Evolutionary conservation across 2,329 filamentous ascomycete species (phyloP).

Genomic region (Fusarium oligoseptatum): DNA sequence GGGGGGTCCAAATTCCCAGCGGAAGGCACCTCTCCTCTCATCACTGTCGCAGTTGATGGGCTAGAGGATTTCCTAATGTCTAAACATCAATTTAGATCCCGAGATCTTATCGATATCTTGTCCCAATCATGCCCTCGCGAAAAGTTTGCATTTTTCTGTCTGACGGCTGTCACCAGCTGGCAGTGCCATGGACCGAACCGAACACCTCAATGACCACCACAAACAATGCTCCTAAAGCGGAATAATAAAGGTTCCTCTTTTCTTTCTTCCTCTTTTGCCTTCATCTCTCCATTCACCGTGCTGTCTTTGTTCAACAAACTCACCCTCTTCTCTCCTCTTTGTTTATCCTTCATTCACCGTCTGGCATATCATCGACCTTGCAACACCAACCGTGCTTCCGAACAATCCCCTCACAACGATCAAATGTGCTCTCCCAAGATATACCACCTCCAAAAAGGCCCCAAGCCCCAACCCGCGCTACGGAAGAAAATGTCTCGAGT

Average conservation of each 20-base stretch:
- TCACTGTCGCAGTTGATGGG: background rate
- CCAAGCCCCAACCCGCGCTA: background rate
- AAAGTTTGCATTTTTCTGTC: background rate
- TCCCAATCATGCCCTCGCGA: background rate
- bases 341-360: background rate
- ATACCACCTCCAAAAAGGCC: background rate
- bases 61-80: background rate
- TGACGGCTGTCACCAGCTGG: background rate
- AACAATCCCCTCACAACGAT: background rate
- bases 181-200: background rate
- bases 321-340: background rate
- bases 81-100: background rate
- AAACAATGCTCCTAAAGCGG: background rate
- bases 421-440: background rate
- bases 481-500: conserved; percentile 10
- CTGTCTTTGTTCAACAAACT: background rate
- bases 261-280: background rate
- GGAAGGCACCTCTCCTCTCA: background rate
- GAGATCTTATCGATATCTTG: background rate
- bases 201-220: background rate
- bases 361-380: background rate
- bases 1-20: too few species aligned
- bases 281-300: background rate
- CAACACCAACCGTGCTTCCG: background rate
- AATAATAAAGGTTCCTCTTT: background rate